These are phyloP conservation scores for Fraxinus greggii DNA, from an alignment of 305 asterid species.

Conservation along the genomic window DNA sequence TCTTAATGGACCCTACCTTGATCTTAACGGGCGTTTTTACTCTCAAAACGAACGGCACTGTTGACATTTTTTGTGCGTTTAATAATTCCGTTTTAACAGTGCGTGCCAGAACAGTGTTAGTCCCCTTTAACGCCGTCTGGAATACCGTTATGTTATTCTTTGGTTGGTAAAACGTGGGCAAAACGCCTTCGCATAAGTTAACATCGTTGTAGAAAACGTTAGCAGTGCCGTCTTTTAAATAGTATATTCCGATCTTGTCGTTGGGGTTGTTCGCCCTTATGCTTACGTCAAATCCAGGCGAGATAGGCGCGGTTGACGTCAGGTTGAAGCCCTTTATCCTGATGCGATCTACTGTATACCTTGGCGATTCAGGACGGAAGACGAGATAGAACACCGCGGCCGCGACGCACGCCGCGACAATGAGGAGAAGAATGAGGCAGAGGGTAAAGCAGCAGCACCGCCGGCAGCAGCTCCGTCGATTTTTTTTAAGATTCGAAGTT, in stretches of 20 bases:
- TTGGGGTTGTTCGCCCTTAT: constrained; percentile 65
- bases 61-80: constrained; percentile 34
- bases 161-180: constrained; percentile 61
- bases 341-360: constrained; percentile 42
- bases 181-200: constrained; percentile 44
- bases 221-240: constrained; percentile 40
- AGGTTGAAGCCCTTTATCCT: constrained; percentile 51
- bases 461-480: constrained; percentile 35
- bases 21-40: constrained; percentile 57
- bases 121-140: constrained; percentile 37
- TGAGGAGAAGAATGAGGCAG: constrained; percentile 20
- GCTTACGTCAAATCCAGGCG: constrained; percentile 57
- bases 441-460: constrained; percentile 29
- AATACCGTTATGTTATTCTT: constrained; percentile 57
- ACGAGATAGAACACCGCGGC: constrained; percentile 67
- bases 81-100: constrained; percentile 36
- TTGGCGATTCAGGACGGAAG: constrained; percentile 63
- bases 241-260: constrained; percentile 58
- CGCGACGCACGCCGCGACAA: constrained; percentile 26
- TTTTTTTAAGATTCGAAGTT: constrained; percentile 14
- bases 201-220: constrained; percentile 44
- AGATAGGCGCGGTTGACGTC: constrained; percentile 46
- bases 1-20: constrained; percentile 61
- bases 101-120: constrained; percentile 40
- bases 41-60: constrained; percentile 46